Evolutionary conservation across 352 stramenopile species (phyloP), one percentile per base, ranked within the genome.

Genomic region (Blastocystis hominis): DNA sequence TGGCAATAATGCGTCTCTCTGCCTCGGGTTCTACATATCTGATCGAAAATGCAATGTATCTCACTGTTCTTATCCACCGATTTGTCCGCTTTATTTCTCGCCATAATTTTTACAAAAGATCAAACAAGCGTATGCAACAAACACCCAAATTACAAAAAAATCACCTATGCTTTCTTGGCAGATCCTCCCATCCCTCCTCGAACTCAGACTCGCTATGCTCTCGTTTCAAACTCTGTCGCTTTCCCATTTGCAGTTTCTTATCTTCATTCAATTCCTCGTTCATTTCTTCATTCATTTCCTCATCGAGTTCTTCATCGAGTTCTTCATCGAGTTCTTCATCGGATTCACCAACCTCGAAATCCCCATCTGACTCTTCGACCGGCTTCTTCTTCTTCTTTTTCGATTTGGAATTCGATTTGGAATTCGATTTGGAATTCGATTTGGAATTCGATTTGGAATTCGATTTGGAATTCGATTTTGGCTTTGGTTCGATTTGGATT

Each of bases 1-100:
- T 84, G 20, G 72, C 72, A 20, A 84, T 84, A 38, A 84, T 44
- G 3, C 72, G 30, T 55, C 72, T 64, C 24, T 84, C 72, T 34
- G 72, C 50, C 55, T 84, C 72, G 17, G 72, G 72, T 30, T 84
- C 72, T 84, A 68, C 54, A 34, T 47, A 17, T 30, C 3, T 66
- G 59, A 17, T 53, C 30, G 6, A 42, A 36, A 20, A 56, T 3
- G n/a, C 3, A 68, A 40, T 66, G 17, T n/a, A 40, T 13, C 7
- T n/a, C 2, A 84, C 72, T 84, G 54, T 34, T 53, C 17, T 84
- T 84, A 24, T 54, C 62, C 30, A 84, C 15, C 30, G 59, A 66
- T 24, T 53, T 68, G 40, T 84, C 56, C 3, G 72, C 44, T 9
- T 44, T 63, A 24, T 64, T 63, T 53, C 68, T 84, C 44, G 72